Base-by-base conservation (phyloP, 176 grass and related monocot genomes). In the Bonia amplexicaulis region DNA sequence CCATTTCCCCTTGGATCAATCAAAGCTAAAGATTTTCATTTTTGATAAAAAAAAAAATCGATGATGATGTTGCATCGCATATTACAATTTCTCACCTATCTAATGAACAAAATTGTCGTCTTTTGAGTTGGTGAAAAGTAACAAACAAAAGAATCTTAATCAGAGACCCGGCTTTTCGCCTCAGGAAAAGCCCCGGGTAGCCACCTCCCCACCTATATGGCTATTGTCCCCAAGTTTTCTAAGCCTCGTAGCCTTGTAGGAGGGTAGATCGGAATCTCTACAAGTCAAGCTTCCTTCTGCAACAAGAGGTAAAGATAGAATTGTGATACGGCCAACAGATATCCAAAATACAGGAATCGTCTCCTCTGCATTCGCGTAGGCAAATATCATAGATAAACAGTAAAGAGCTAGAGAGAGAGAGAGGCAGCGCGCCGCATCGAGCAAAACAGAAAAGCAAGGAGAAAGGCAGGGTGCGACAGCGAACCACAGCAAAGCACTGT, bases 121-220 rank as follows among this genome's bases (percentile, higher is more conserved):
- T 80, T 57, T 72, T n/a, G 88, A 45, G 55, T 51, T 22, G 15
- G 40, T 71, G 26, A 79, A 83, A 41, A 77, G 33, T 17, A 14
- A 10, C 37, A 19, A 10, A 39, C 55, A 29, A n/a, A 37, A 40
- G 46, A 83, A 57, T 84, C 73, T 54, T 20, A 52, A 70, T 70
- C 35, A 46, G 55, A 71, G 72, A 13, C 20, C 17, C 9, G 78
- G 83, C 88, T 40, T 78, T 90, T 86, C 66, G 84, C 39, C 14
- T 39, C 47, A 16, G 71, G 84, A 82, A 71, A 66, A 63, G 88
- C 47, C 12, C 15, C 11, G 2, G 60, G 44, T n/a, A 44, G 79
- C 17, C 35, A 3, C 46, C 31, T 7, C 82, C 82, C 75, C 40
- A 68, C 71, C 78, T 69, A 87, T 3, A 60, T 47, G 20, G 12